Base-by-base conservation (phyloP, 805 yeast species). In the Myxozyma kluyveri region DNA sequence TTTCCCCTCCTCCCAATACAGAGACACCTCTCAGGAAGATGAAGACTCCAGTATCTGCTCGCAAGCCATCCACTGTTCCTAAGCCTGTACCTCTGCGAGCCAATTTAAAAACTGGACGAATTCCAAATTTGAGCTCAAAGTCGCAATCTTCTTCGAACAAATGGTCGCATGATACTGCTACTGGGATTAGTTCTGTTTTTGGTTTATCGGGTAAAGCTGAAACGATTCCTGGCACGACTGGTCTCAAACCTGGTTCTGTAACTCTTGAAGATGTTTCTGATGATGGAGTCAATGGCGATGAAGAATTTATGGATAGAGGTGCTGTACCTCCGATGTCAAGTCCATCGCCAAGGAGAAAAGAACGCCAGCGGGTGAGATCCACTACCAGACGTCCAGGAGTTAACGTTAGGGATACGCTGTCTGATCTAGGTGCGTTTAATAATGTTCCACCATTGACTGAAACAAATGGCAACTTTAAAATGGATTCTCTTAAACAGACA, bases 391-490 rank as follows among this genome's bases (percentile, higher is more conserved):
- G 27, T 2, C 21, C 43, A 14, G 9, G n/a, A 21, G 23, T 21
- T 24, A 24, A 7, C n/a, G 23, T 9, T 6, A 29, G 14, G 9
- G 23, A 39, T 18, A 5, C 10, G 9, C n/a, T 18, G n/a, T 39
- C 22, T 5, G 10, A 23, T 18, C 33, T 29, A 29, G 42, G 22
- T 14, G 14, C 22, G 27, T 39, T 39, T 39, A 39, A n/a, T 7
- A 18, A 9, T 9, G 27, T 39, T 10, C 42, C 42, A 9, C 27
- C 42, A 7, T 7, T 39, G 7, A 39, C 24, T 6, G 29, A 39
- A 29, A 59, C 65, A 2, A 26, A 38, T 24, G 67, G 68, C 26
- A 59, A 63, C 40, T 67, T 67, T 50, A 54, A 59, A 24, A 55
- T 67, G 67, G 61, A 59, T 14, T 63, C 50, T 17, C 35, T 65